phyloP scores from a whole-genome alignment of 2,329 filamentous ascomycete species.

The Aureobasidium sp. region DNA sequence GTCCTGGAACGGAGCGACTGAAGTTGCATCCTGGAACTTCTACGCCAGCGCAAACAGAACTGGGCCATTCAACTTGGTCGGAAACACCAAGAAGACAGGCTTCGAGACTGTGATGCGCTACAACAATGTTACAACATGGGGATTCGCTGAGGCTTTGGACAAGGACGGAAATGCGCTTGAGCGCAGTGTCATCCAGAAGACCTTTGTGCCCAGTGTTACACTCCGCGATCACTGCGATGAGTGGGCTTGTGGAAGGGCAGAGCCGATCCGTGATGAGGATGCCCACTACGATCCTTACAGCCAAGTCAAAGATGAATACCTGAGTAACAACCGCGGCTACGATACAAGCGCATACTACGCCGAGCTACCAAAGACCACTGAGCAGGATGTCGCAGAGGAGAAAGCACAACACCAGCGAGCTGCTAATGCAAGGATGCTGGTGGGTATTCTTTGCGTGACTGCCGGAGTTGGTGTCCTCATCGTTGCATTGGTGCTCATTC shows the following conservation, averaged over 20 bases:
- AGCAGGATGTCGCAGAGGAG: neutral
- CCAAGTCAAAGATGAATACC: constrained; percentile 19
- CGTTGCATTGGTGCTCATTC: constrained; percentile 10
- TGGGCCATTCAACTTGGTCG: constrained; percentile 33
- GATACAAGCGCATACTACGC: constrained; percentile 30
- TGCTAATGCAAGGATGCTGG: neutral
- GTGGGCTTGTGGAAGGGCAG: constrained; percentile 26
- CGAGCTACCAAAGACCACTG: constrained; percentile 7
- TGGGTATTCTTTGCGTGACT: neutral
- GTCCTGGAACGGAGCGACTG: constrained; percentile 48
- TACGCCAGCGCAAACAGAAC: constrained; percentile 34
- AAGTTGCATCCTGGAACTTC: constrained; percentile 46
- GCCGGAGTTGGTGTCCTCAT: constrained; percentile 12
- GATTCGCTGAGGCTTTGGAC: constrained; percentile 31
- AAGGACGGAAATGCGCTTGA: constrained; percentile 25
- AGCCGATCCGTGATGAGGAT: constrained; percentile 17
- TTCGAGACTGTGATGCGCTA: constrained; percentile 38
- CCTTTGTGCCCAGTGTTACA: constrained; percentile 30
- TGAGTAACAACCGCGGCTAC: constrained; percentile 28
- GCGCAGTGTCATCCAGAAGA: constrained; percentile 29
- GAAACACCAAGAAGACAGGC: constrained; percentile 33
- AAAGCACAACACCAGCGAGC: neutral
- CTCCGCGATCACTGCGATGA: constrained; percentile 29
- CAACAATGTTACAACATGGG: constrained; percentile 23
- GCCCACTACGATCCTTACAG: constrained; percentile 22